A percentile compares a stretch with the other conserved stretches of the same genome.
Evolutionary conservation across 2,329 filamentous ascomycete genomes (phyloP).

Genomic region (Pyricularia sp.): DNA sequence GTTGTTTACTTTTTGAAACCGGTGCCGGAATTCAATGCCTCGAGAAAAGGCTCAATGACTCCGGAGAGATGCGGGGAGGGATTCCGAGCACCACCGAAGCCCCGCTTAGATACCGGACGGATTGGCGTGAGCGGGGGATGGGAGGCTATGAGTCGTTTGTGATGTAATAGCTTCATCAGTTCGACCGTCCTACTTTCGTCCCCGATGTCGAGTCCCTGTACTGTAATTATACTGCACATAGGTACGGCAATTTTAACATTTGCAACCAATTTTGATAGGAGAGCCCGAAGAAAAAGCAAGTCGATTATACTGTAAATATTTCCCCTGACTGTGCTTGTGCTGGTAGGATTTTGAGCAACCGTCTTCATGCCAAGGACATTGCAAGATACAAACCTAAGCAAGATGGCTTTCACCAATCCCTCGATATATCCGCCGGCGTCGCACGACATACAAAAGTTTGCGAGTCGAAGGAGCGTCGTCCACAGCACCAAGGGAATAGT

Average conservation of each 20-base stretch:
- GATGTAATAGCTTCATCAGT: background rate
- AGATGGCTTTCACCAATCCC: conserved; percentile 37
- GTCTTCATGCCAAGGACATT: background rate
- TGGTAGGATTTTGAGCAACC: background rate
- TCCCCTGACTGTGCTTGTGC: background rate
- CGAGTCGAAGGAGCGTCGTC: conserved; percentile 78
- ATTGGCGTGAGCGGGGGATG: background rate
- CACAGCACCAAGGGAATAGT: conserved; percentile 89
- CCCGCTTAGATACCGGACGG: background rate
- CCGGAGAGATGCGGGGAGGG: background rate
- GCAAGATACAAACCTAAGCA: background rate
- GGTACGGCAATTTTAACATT: background rate
- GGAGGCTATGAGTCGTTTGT: background rate
- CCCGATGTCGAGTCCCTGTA: background rate
- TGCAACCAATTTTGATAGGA: background rate
- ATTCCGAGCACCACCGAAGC: background rate
- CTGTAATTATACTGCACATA: background rate
- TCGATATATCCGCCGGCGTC: conserved; percentile 37
- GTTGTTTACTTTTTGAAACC: background rate
- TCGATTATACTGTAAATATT: background rate
- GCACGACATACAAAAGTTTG: conserved; percentile 42
- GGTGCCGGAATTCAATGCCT: background rate
- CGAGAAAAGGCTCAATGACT: background rate
- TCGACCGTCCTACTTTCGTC: background rate
- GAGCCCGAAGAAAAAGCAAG: background rate